A percentile compares a stretch with the other conserved stretches of the same genome.
These are phyloP conservation scores for Chlorencoelia australis DNA, from an alignment of 2,329 filamentous ascomycete genomes.

Conservation along the genomic window DNA sequence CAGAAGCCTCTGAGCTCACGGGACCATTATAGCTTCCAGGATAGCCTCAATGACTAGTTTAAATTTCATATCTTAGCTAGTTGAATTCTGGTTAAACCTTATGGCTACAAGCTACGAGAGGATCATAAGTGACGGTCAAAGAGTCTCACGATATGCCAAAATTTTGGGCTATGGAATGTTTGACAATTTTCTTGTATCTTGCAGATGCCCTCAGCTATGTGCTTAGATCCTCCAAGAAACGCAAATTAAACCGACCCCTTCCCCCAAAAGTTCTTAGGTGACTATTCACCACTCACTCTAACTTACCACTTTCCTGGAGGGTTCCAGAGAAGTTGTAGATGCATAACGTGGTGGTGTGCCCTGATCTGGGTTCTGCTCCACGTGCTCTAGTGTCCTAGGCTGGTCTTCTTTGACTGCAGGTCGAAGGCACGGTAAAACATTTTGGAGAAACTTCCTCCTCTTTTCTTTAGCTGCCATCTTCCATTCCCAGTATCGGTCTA, in stretches of 20 bases:
- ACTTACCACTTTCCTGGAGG: conserved; percentile 5
- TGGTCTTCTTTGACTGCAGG: conserved; percentile 4
- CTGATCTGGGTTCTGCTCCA: conserved; percentile 4
- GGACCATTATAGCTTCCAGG: neutral
- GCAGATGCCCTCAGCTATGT: conserved; percentile 6
- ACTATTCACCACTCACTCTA: conserved; percentile 3
- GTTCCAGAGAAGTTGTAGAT: conserved; percentile 6
- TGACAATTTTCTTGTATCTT: conserved; percentile 3
- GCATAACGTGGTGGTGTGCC: conserved; percentile 2
- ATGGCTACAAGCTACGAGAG: too few relatives aligned
- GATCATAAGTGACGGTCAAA: too few relatives aligned
- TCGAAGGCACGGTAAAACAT: conserved; percentile 6
- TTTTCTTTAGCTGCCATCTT: conserved; percentile 8
- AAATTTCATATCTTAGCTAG: too few relatives aligned
- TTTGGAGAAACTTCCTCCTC: conserved; percentile 9
- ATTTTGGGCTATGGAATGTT: conserved; percentile 2
- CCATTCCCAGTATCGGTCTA: conserved; percentile 10
- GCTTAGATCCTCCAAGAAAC: conserved; percentile 4
- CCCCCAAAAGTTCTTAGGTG: conserved; percentile 2
- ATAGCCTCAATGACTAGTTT: neutral
- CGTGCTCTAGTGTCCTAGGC: conserved; percentile 2
- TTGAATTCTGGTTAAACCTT: too few relatives aligned
- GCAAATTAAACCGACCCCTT: conserved; percentile 3
- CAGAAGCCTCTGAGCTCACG: neutral
- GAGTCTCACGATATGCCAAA: too few relatives aligned